Conservation (phyloP, 2,329 filamentous ascomycete species). For the Neurospora sp. region DNA sequence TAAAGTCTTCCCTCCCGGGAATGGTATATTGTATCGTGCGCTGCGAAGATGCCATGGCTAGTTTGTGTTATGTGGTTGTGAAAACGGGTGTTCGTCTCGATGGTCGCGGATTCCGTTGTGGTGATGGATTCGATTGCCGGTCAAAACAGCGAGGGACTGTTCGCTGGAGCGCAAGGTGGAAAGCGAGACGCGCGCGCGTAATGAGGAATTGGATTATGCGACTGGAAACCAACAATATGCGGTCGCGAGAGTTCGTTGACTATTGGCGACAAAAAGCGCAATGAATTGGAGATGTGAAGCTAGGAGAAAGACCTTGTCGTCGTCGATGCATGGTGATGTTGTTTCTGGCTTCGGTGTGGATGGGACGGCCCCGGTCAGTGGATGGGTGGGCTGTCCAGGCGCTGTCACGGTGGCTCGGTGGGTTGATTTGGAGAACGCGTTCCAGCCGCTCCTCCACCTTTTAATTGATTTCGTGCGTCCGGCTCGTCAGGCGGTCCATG, state of each 20-base stretch:
- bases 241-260: not conserved
- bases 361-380: not conserved
- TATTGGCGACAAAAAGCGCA: not conserved
- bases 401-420: not conserved
- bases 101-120: not conserved
- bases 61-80: slow-evolving; percentile 3
- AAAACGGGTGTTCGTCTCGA: not conserved
- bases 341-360: not conserved
- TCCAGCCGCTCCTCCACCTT: not conserved
- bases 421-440: not conserved
- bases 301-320: not conserved
- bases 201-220: not conserved
- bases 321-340: slow-evolving; percentile 1
- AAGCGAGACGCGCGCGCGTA: not conserved
- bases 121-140: not conserved
- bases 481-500: not conserved
- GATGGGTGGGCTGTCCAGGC: not conserved
- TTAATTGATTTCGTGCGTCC: not conserved
- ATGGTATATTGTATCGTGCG: slow-evolving; percentile 21
- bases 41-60: slow-evolving; percentile 11
- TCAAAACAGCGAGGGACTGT: not conserved
- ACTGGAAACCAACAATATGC: not conserved
- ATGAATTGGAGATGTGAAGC: not conserved
- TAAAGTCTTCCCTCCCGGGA: slow-evolving; percentile 26
- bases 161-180: not conserved